Conservation (phyloP, 2,329 filamentous ascomycete genomes). For the Sphaerostilbella broomeana region DNA sequence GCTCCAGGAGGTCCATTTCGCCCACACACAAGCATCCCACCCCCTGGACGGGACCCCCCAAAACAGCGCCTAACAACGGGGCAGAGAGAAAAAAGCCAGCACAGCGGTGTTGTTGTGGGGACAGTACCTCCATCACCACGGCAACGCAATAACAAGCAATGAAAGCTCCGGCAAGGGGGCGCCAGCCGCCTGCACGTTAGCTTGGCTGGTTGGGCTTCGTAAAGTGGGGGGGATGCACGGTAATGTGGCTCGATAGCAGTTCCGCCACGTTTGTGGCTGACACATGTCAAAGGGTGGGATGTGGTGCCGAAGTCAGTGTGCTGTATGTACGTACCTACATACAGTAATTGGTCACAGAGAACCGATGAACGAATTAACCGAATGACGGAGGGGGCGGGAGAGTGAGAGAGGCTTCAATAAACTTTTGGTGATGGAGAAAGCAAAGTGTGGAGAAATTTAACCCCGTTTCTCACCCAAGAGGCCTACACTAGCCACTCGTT, state of each 20-base stretch:
- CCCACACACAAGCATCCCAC: too few species aligned
- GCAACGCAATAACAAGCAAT: conserved; percentile 17
- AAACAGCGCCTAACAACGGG: conserved; percentile 1
- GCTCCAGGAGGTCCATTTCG: too few species aligned
- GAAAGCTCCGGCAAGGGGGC: background rate
- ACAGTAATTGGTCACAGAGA: too few species aligned
- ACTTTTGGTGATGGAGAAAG: too few species aligned
- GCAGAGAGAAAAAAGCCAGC: conserved; percentile 10
- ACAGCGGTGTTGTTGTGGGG: conserved; percentile 17
- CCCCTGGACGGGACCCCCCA: conserved; percentile 1
- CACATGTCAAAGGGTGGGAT: too few species aligned
- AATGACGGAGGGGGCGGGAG: too few species aligned
- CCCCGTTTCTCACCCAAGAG: background rate
- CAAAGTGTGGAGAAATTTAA: too few species aligned
- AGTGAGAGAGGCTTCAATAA: too few species aligned
- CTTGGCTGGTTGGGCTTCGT: conserved; percentile 3
- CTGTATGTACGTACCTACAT: too few species aligned
- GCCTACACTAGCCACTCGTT: conserved; percentile 1
- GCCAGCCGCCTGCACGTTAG: background rate
- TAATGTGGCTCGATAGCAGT: conserved; percentile 6
- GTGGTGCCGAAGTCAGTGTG: too few species aligned
- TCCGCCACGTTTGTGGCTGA: conserved; percentile 12
- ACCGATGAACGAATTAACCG: too few species aligned
- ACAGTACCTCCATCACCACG: conserved; percentile 14
- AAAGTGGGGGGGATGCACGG: background rate